A percentile compares a stretch with the other conserved stretches of the same genome.
Evolutionary conservation across 208 protist species (phyloP).

Genomic region (Wallacemonas rigidus): DNA sequence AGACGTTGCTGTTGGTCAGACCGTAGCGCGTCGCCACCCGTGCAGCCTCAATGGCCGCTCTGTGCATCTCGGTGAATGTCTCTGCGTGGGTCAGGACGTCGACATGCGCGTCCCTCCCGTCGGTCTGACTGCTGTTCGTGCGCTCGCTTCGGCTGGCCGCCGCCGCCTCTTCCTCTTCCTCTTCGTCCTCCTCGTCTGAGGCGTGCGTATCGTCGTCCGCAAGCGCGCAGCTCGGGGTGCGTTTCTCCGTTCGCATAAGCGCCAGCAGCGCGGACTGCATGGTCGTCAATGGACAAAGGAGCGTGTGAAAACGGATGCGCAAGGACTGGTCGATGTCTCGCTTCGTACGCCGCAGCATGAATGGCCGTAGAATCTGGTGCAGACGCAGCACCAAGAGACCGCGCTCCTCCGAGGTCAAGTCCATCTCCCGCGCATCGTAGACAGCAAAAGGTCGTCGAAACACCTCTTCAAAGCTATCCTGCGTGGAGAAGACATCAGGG

Average conservation of each 20-base stretch:
- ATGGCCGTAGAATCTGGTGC: slow-evolving; percentile 94
- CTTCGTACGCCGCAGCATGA: slow-evolving; percentile 96
- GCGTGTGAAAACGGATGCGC: slow-evolving; percentile 73
- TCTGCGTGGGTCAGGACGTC: too few species aligned
- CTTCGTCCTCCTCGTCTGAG: slow-evolving; percentile 7
- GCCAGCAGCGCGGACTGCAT: slow-evolving; percentile 58
- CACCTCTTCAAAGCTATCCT: slow-evolving; percentile 94
- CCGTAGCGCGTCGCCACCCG: slow-evolving; percentile 16
- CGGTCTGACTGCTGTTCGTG: too few species aligned
- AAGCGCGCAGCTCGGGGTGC: slow-evolving; percentile 18
- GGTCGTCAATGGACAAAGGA: slow-evolving; percentile 48
- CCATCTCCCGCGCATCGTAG: slow-evolving; percentile 49
- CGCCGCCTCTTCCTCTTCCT: neutral
- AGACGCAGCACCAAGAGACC: slow-evolving; percentile 72
- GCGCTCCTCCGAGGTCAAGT: slow-evolving; percentile 62
- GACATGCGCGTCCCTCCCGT: too few species aligned
- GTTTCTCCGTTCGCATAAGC: slow-evolving; percentile 63
- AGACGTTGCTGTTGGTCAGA: slow-evolving; percentile 40
- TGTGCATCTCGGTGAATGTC: too few species aligned
- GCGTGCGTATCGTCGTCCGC: slow-evolving; percentile 8
- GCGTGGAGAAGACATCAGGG: slow-evolving; percentile 91
- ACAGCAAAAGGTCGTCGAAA: slow-evolving; percentile 70
- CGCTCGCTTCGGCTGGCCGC: neutral
- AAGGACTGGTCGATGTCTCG: slow-evolving; percentile 93
- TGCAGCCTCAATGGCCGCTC: neutral